These are phyloP conservation scores for Plasmodium relictum DNA, from an alignment of 169 alveolate species.

Conservation along the genomic window DNA sequence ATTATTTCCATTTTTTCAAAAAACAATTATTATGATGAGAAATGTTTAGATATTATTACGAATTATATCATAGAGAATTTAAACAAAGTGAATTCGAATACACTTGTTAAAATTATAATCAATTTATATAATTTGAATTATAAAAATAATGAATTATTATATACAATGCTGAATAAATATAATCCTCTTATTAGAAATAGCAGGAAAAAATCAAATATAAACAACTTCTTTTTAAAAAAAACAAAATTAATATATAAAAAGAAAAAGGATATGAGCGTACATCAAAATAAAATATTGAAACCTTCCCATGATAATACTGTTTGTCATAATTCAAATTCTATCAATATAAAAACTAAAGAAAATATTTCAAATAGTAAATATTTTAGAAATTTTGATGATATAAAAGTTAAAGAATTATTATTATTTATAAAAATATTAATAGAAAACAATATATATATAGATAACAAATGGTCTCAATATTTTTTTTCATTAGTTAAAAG, in stretches of 20 bases:
- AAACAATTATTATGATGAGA: slow-evolving; percentile 19
- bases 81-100: slow-evolving; percentile 25
- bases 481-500: slow-evolving; percentile 20
- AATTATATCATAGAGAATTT: slow-evolving; percentile 13
- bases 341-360: too few relatives aligned
- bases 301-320: background rate
- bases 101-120: slow-evolving; percentile 5
- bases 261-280: background rate
- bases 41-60: background rate
- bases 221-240: background rate
- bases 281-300: background rate
- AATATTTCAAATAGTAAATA: background rate
- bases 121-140: background rate
- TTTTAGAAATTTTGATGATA: slow-evolving; percentile 13
- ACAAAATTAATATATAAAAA: background rate
- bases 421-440: slow-evolving; percentile 19
- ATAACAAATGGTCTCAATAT: slow-evolving; percentile 42
- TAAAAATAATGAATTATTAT: slow-evolving; percentile 12
- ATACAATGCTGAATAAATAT: slow-evolving; percentile 17
- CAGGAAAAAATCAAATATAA: background rate
- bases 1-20: slow-evolving; percentile 3
- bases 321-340: too few relatives aligned
- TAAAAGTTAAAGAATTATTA: slow-evolving; percentile 28
- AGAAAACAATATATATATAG: slow-evolving; percentile 37
- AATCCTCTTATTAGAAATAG: slow-evolving; percentile 2